Evolutionary conservation across 2,329 filamentous ascomycete genomes (phyloP).

Genomic region (Cryphonectria parasitica): DNA sequence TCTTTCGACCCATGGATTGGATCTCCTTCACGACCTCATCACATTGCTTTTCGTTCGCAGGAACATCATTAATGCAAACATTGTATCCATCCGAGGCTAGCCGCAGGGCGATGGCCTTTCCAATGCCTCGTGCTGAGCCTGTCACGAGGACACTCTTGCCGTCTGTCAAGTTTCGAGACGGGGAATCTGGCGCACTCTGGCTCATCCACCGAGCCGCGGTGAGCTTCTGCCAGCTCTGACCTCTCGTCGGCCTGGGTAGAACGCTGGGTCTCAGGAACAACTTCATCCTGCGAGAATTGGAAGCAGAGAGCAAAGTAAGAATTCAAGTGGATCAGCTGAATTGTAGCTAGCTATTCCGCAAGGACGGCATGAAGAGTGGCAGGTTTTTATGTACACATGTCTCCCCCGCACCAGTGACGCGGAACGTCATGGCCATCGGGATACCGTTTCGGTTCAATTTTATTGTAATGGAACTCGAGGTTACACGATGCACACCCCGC

Average conservation of each 20-base stretch:
- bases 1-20: constrained; percentile 52
- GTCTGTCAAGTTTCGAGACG: constrained; percentile 16
- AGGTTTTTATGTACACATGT: neutral
- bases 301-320: neutral
- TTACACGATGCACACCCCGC: neutral
- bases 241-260: neutral
- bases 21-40: constrained; percentile 60
- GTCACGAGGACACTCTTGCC: constrained; percentile 32
- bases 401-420: constrained; percentile 13
- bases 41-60: constrained; percentile 54
- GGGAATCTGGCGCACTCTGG: neutral
- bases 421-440: neutral
- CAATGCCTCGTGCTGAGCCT: constrained; percentile 47
- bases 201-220: constrained; percentile 2
- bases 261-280: neutral
- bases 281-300: constrained; percentile 7
- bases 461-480: neutral
- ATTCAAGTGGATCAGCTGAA: neutral
- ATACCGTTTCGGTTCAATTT: neutral
- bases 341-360: neutral
- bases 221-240: neutral
- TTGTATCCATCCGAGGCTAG: constrained; percentile 68
- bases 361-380: neutral
- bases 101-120: constrained; percentile 65
- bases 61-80: constrained; percentile 67